Evolutionary conservation across 2,329 filamentous ascomycete species (phyloP).

Genomic region (Cladophialophora yegresii): DNA sequence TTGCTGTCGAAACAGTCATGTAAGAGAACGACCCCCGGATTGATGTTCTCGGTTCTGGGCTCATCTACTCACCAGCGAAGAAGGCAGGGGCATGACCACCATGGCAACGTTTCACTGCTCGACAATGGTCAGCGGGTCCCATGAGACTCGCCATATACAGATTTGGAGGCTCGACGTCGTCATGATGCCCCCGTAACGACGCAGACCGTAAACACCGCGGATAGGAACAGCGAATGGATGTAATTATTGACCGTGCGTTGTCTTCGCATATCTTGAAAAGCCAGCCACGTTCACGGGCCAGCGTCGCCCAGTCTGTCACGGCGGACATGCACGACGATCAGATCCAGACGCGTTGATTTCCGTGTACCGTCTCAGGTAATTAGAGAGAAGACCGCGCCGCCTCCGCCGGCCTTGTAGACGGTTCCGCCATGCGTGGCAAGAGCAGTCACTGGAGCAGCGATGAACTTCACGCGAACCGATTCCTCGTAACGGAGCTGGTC

Average conservation of each 20-base stretch:
- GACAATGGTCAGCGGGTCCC: constrained; percentile 49
- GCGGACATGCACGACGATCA: constrained; percentile 35
- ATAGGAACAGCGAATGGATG: constrained; percentile 50
- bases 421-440: constrained; percentile 40
- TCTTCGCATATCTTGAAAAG: constrained; percentile 49
- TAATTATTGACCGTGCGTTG: constrained; percentile 45
- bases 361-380: constrained; percentile 51
- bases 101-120: constrained; percentile 51
- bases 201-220: constrained; percentile 53
- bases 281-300: constrained; percentile 58
- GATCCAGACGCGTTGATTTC: constrained; percentile 55
- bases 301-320: constrained; percentile 42
- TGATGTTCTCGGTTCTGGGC: background rate
- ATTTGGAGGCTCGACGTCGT: constrained; percentile 54
- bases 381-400: constrained; percentile 52
- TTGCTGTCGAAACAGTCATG: background rate
- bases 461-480: constrained; percentile 56
- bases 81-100: constrained; percentile 43
- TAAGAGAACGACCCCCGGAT: background rate
- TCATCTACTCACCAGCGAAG: no score
- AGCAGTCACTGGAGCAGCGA: constrained; percentile 42
- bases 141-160: constrained; percentile 41
- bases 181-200: constrained; percentile 59
- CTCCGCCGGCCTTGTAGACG: constrained; percentile 52
- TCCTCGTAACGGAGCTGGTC: constrained; percentile 56